Percentiles rank a stretch among this genome's conserved stretches.
phyloP scores from a whole-genome alignment of 1,139 yeast genomes.

The Torulaspora globosa region DNA sequence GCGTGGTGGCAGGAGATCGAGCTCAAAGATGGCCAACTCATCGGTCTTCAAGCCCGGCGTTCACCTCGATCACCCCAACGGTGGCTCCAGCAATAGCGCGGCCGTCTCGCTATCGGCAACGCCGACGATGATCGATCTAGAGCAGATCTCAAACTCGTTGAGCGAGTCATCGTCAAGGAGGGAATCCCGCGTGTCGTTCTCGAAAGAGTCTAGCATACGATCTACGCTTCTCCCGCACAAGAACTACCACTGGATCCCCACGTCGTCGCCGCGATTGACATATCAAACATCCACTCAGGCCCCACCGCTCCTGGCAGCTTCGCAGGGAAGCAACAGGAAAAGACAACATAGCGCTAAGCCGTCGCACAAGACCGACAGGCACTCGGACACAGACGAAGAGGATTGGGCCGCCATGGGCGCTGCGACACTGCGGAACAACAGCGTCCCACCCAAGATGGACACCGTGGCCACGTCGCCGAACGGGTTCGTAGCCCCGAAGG shows the following conservation, averaged over 20 bases:
- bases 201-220: conserved; percentile 32
- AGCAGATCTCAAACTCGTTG: conserved; percentile 15
- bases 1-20: conserved; percentile 22
- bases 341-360: conserved; percentile 7
- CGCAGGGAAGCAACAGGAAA: conserved; percentile 4
- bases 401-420: conserved; percentile 94
- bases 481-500: conserved; percentile 18
- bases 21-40: conserved; percentile 17
- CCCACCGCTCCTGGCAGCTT: conserved; percentile 9
- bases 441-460: conserved; percentile 20
- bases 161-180: conserved; percentile 23
- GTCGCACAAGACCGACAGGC: conserved; percentile 14
- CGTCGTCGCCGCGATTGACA: conserved; percentile 11
- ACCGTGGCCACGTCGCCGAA: conserved; percentile 22
- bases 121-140: conserved; percentile 18
- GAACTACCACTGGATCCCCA: conserved; percentile 15
- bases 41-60: conserved; percentile 12
- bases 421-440: conserved; percentile 46
- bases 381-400: conserved; percentile 79
- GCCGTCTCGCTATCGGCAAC: conserved; percentile 1
- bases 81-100: conserved; percentile 7
- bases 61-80: conserved; percentile 15
- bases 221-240: conserved; percentile 22
- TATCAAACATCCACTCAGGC: conserved; percentile 9
- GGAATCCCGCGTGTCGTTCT: conserved; percentile 27